Evolutionary conservation across 2,329 filamentous ascomycete species (phyloP).

Genomic region (Pseudogymnoascus sp.): DNA sequence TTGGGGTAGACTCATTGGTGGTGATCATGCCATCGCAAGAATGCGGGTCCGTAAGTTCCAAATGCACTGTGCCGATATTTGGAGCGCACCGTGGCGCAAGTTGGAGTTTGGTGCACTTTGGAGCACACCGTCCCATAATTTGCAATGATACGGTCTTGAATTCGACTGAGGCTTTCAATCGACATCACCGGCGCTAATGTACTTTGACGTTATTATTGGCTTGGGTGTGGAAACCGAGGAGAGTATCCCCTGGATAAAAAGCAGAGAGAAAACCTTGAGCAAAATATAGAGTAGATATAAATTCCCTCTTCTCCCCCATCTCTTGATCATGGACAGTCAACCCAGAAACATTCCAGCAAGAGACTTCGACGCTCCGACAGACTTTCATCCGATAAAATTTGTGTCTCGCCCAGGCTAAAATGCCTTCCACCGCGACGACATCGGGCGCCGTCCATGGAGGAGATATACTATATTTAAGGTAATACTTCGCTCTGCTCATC

Average conservation of each 20-base stretch:
- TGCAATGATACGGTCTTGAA: neutral
- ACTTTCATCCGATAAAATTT: too few relatives aligned
- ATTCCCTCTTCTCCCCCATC: neutral
- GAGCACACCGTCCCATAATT: neutral
- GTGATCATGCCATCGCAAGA: neutral
- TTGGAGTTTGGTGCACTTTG: too few relatives aligned
- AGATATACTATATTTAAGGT: neutral
- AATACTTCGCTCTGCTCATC: neutral
- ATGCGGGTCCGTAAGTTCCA: neutral
- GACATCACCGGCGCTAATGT: neutral
- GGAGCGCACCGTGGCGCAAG: too few relatives aligned
- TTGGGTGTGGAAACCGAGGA: neutral
- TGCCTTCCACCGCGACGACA: too few relatives aligned
- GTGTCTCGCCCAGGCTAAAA: too few relatives aligned
- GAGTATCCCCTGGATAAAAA: neutral
- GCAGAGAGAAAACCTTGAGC: neutral
- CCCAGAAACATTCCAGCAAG: neutral
- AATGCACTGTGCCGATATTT: neutral
- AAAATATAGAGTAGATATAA: neutral
- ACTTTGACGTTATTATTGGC: neutral
- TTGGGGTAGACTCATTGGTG: neutral
- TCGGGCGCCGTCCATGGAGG: too few relatives aligned
- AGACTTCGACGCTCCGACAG: neutral
- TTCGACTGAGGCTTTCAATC: neutral
- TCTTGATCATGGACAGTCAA: neutral